Evolutionary conservation across 768 basidiomycete genomes (phyloP), one percentile per base, ranked within the genome.

Genomic region (Rhodotorula kratochvilovae): DNA sequence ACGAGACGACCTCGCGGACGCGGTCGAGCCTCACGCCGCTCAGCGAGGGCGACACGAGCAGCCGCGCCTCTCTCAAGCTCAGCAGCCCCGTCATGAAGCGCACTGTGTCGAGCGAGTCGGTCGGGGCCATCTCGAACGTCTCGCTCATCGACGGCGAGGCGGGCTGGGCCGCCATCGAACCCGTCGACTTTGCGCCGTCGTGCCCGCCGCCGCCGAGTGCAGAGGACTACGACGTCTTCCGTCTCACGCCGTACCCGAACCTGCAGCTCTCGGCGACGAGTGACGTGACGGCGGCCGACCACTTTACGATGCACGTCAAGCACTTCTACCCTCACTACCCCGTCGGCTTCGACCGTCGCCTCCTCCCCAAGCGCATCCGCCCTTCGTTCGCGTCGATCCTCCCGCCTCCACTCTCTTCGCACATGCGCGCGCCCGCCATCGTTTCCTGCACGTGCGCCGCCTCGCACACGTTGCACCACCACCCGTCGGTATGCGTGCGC

Each of bases 221-320:
- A n/a, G 29, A 36, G 23, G n/a, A 66, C 2, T 25, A 46, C 51
- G 63, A 70, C 60, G 45, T 56, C n/a, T 61, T 66, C 46, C 45
- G 42, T 54, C 23, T 43, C 3, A 54, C 53, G 2, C 69, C 69
- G 17, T 58, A 36, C 29, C 59, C 69, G 7, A 31, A 46, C 2
- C 60, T 72, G 16, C 59, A 45, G 5, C 36, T 72, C 12, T 68
- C 67, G 4, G 71, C 45, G 35, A 68, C 51, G 63, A 48, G 53
- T 10, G 59, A 61, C 17, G 63, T 48, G 6, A 27, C 64, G 46
- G 66, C 71, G 25, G 46, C 63, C 25, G 71, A 72, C 64, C 71
- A 72, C 59, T 72, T 72, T 51, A 66, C 71, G 4, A 58, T 62
- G 42, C 63, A 57, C 54, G 39, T 66, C 71, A 64, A 64, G 53